Evolutionary conservation across 495 filamentous ascomycete species (phyloP).

Genomic region (Podospora comata): DNA sequence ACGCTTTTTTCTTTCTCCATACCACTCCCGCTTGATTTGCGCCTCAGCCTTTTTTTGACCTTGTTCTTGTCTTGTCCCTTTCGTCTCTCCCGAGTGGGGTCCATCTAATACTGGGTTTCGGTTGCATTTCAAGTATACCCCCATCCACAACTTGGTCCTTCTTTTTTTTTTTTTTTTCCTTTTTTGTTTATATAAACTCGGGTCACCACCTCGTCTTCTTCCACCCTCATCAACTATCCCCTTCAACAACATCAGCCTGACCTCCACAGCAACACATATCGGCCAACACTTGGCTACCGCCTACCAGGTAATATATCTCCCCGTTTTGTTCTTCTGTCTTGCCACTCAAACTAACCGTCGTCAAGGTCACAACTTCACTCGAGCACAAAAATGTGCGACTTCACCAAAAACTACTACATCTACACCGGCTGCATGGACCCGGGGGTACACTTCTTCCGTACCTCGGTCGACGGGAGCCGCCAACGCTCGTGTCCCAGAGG

Average conservation of each 20-base stretch:
- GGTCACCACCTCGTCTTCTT: not conserved
- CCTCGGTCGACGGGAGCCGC: constrained; percentile 60
- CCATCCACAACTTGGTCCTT: not conserved
- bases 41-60: constrained; percentile 16
- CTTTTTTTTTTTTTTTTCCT: not conserved
- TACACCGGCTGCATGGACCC: constrained; percentile 68
- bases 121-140: constrained; percentile 4
- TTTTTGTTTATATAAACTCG: constrained; percentile 3
- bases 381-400: constrained; percentile 63
- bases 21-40: constrained; percentile 6
- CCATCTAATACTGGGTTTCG: constrained; percentile 18
- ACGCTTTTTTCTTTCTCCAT: not conserved
- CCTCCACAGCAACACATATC: not conserved
- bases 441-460: constrained; percentile 64
- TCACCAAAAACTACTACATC: constrained; percentile 74
- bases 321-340: not conserved
- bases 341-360: not conserved
- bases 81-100: constrained; percentile 16
- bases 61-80: constrained; percentile 12
- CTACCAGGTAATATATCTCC: not conserved
- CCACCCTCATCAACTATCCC: not conserved
- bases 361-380: not conserved
- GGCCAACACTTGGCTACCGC: not conserved
- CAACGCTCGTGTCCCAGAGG: constrained; percentile 58
- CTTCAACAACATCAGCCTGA: not conserved